Evolutionary conservation across 2,329 filamentous ascomycete species (phyloP).

Genomic region (Myriosclerotinia scirpicola): DNA sequence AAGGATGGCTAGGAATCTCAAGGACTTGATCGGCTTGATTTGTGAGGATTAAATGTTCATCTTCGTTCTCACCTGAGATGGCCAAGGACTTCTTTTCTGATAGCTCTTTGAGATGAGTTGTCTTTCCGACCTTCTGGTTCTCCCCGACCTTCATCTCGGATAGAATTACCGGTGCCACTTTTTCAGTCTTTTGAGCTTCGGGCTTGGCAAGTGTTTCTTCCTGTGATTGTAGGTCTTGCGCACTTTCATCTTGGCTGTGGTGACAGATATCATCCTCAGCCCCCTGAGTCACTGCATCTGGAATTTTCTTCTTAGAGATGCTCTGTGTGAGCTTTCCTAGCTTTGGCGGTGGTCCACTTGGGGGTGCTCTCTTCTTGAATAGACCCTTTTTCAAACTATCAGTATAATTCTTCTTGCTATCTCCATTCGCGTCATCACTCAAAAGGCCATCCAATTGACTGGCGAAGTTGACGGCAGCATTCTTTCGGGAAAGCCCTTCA

Average conservation of each 20-base stretch:
- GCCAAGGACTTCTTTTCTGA: neutral
- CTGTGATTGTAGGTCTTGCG: neutral
- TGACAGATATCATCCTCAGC: neutral
- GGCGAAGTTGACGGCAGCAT: conserved; percentile 1
- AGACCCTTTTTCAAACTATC: neutral
- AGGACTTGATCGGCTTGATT: neutral
- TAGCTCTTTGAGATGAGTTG: neutral
- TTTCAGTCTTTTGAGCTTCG: neutral
- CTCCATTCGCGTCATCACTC: neutral
- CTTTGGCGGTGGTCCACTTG: neutral
- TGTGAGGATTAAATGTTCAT: neutral
- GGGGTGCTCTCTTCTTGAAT: neutral
- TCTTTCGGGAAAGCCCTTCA: neutral
- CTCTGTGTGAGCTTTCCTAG: neutral
- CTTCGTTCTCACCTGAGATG: neutral
- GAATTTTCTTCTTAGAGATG: neutral
- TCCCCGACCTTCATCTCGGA: neutral
- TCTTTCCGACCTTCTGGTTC: neutral
- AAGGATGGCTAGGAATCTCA: neutral
- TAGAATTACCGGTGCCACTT: neutral
- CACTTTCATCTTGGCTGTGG: neutral
- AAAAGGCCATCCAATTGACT: conserved; percentile 10
- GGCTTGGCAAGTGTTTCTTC: neutral
- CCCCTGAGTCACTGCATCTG: neutral
- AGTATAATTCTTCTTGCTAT: neutral